These are phyloP conservation scores for Fomitopsis betulina DNA, from an alignment of 1,284 basidiomycete species.

Conservation along the genomic window DNA sequence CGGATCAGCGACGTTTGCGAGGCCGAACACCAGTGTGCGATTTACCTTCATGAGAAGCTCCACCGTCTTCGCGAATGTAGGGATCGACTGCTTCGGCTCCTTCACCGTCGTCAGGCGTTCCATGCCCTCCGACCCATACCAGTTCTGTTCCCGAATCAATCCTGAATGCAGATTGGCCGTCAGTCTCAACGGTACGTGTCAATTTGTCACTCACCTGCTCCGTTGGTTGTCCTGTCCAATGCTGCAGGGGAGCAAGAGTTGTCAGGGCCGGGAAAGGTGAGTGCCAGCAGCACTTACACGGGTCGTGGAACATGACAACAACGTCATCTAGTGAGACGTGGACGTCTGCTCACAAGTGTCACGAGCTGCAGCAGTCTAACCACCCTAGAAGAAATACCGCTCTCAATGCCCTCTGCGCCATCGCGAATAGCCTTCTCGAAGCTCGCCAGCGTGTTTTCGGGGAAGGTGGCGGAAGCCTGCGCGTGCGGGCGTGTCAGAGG, in stretches of 20 bases:
- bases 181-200: not conserved
- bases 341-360: conserved; percentile 76
- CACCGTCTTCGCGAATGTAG: conserved; percentile 82
- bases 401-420: conserved; percentile 94
- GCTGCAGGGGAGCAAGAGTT: conserved; percentile 33
- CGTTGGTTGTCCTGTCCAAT: conserved; percentile 65
- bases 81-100: conserved; percentile 81
- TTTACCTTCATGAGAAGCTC: conserved; percentile 75
- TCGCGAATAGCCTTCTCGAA: conserved; percentile 92
- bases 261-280: conserved; percentile 9
- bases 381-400: conserved; percentile 54
- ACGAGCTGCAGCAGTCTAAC: conserved; percentile 33
- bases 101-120: conserved; percentile 81
- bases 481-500: conserved; percentile 8
- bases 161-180: conserved; percentile 36
- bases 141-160: conserved; percentile 62
- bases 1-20: conserved; percentile 2
- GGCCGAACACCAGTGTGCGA: conserved; percentile 8
- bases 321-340: conserved; percentile 90
- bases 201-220: conserved; percentile 40
- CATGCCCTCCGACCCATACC: conserved; percentile 75
- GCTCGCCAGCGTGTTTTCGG: conserved; percentile 90
- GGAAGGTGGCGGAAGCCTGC: conserved; percentile 82
- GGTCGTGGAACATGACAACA: conserved; percentile 96
- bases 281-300: conserved; percentile 44